Evolutionary conservation across 257 asterid species (phyloP).

Genomic region (Rubia yunnanensis): DNA sequence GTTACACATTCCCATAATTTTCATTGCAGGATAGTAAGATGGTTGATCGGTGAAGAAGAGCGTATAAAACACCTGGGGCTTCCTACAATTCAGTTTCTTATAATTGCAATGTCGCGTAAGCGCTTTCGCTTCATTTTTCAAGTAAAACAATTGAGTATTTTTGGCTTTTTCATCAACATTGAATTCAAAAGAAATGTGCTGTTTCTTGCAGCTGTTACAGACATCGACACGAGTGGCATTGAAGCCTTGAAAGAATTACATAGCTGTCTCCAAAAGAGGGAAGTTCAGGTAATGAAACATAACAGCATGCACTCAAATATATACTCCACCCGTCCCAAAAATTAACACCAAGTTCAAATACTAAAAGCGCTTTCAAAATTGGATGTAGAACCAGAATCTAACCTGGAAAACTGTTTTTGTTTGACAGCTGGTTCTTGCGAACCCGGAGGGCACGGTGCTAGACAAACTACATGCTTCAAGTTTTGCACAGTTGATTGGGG

Average conservation of each 20-base stretch:
- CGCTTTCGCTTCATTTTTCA: neutral
- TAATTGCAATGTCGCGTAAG: slow-evolving; percentile 62
- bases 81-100: slow-evolving; percentile 38
- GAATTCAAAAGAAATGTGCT: neutral
- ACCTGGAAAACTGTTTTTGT: neutral
- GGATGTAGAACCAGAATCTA: neutral
- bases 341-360: too few species aligned
- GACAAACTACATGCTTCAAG: slow-evolving; percentile 65
- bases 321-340: too few species aligned
- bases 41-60: slow-evolving; percentile 70
- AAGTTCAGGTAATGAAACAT: slow-evolving; percentile 43
- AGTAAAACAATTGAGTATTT: neutral
- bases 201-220: slow-evolving; percentile 60
- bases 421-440: slow-evolving; percentile 67
- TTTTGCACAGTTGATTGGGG: slow-evolving; percentile 47
- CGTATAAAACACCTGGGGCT: slow-evolving; percentile 29
- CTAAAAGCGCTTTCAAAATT: neutral
- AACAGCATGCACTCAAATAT: neutral
- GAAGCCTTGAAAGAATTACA: slow-evolving; percentile 76
- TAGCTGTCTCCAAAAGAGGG: slow-evolving; percentile 63
- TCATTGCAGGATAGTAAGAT: slow-evolving; percentile 55
- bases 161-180: neutral
- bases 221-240: slow-evolving; percentile 92
- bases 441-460: slow-evolving; percentile 75
- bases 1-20: neutral